phyloP scores from a whole-genome alignment of 352 stramenopile species.

The Globisporangium abappressorium region DNA sequence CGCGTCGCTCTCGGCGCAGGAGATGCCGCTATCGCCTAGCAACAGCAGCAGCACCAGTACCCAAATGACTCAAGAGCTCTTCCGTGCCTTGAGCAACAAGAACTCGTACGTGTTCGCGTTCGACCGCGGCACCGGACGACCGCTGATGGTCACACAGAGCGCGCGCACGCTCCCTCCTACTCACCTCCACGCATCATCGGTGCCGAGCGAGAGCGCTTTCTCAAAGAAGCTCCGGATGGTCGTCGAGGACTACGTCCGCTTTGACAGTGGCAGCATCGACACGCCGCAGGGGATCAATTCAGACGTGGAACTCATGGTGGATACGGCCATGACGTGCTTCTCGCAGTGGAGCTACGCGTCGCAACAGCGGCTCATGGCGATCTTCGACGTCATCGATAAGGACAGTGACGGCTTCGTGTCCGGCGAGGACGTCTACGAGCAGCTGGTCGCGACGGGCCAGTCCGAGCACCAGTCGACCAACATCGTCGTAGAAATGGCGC shows the following conservation, averaged over 20 bases:
- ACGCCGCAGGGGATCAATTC: conserved; percentile 45
- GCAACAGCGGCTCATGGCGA: conserved; percentile 28
- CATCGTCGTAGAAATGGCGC: conserved; percentile 41
- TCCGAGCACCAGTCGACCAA: conserved; percentile 23
- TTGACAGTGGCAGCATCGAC: conserved; percentile 21
- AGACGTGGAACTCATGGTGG: conserved; percentile 51
- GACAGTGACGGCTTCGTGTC: conserved; percentile 52
- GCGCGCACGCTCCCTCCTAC: not conserved
- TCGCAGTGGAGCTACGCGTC: conserved; percentile 35
- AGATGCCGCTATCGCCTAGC: conserved; percentile 7
- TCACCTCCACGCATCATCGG: not conserved
- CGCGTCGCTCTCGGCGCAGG: conserved; percentile 19
- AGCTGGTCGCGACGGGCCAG: conserved; percentile 37
- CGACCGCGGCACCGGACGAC: conserved; percentile 29
- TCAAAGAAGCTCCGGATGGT: conserved; percentile 25
- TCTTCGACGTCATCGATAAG: conserved; percentile 46
- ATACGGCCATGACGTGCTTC: conserved; percentile 42
- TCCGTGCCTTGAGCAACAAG: conserved; percentile 31
- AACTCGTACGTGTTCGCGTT: conserved; percentile 49
- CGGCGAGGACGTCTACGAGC: conserved; percentile 35
- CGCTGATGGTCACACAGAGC: conserved; percentile 35
- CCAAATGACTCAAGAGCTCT: not conserved
- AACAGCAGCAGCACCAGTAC: not conserved
- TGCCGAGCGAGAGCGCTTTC: not conserved
- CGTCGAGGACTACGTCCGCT: conserved; percentile 43